Evolutionary conservation across 352 stramenopile species (phyloP).

Genomic region (Globisporangium spiculum): DNA sequence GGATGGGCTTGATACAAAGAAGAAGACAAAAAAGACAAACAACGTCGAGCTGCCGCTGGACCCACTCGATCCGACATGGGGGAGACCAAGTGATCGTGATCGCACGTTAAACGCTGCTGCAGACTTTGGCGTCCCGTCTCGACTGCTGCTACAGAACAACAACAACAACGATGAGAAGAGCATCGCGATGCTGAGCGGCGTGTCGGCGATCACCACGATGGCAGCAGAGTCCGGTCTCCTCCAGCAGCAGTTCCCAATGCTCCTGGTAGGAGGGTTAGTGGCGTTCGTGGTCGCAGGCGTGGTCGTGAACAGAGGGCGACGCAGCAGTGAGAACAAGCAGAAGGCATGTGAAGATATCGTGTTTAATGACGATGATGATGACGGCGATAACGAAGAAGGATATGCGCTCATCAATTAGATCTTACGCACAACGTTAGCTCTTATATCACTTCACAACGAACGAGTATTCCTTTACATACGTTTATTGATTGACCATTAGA

Average conservation of each 20-base stretch:
- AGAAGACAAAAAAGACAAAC: not conserved
- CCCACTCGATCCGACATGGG: not conserved
- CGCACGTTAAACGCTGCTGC: not conserved
- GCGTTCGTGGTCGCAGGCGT: not conserved
- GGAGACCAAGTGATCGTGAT: slow-evolving; percentile 1
- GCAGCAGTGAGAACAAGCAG: not conserved
- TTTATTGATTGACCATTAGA: not conserved
- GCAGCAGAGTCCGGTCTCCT: not conserved
- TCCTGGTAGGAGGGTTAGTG: not conserved
- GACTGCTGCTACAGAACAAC: not conserved
- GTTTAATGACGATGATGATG: not conserved
- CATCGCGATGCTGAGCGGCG: not conserved
- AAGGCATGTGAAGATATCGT: not conserved
- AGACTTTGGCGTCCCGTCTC: slow-evolving; percentile 4
- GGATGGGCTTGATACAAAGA: not conserved
- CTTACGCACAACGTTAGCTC: not conserved
- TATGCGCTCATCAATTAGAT: slow-evolving; percentile 2
- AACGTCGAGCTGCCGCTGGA: slow-evolving; percentile 1
- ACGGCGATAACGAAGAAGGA: not conserved
- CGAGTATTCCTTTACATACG: not conserved
- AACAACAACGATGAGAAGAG: not conserved
- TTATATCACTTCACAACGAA: not conserved
- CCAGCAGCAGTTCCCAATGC: not conserved
- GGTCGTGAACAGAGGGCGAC: slow-evolving; percentile 1
- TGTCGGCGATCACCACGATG: not conserved